Evolutionary conservation across 495 filamentous ascomycete species (phyloP), one percentile per base, ranked within the genome.

Genomic region (Astrothelium subdiscretum): DNA sequence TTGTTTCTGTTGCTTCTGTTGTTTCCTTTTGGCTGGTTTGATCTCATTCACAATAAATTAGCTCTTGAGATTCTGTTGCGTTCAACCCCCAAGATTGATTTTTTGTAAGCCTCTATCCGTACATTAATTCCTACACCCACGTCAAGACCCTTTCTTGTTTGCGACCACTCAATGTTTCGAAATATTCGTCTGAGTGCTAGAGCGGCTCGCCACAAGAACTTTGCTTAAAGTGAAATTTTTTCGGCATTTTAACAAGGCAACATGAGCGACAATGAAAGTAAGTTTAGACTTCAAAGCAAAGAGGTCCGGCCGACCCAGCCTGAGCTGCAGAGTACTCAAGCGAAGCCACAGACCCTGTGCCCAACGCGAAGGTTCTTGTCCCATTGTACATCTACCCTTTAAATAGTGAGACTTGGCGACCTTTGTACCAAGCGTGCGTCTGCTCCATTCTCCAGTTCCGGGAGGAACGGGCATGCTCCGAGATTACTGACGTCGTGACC

Each of bases 311-410:
- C n/a, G n/a, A n/a, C n/a, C n/a, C n/a, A 6, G 6, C 35, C 5
- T 6, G 35, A 38, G 6, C 5, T 38, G 35, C 35, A 38, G 35
- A 38, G 6, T 6, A 6, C 35, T 38, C 15, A 6, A 38, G 35
- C 35, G 15, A 15, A 38, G 6, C 35, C 35, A 38, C 35, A 15
- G 35, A 38, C 35, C 35, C 15, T 38, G 35, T 38, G 6, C 48
- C 48, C 48, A 8, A 54, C 10, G n/a, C 48, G 10, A 22, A n/a
- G n/a, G 61, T 61, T 26, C n/a, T 63, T 10, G 58, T 63, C 5
- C 62, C 62, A 15, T 27, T 63, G n/a, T 63, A 63, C 29, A 40
- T 60, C 11, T 63, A 63, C 54, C 62, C 62, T 24, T 13, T 44
- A 18, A 63, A 29, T 11, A n/a, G n/a, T 31, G 38, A 63, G 31